phyloP scores from a whole-genome alignment of 345 rosid genomes.

The Rhodamnia argentea region DNA sequence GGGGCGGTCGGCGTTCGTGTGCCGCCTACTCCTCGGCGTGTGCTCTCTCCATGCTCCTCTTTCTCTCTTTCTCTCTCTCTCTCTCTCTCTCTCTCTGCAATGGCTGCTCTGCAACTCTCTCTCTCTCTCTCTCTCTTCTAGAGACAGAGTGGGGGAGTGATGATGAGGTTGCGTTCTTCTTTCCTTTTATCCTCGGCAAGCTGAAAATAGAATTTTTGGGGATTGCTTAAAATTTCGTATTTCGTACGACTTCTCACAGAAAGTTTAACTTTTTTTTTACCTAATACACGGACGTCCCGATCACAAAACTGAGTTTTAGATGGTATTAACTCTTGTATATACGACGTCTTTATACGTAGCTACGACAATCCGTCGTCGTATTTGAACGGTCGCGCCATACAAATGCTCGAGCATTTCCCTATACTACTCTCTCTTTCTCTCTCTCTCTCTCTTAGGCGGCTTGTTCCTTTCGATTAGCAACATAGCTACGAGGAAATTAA shows the following conservation, averaged over 20 bases:
- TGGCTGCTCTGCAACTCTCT: background rate
- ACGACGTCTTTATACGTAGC: too few relatives aligned
- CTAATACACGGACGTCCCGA: too few relatives aligned
- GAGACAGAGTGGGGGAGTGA: background rate
- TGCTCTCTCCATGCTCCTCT: background rate
- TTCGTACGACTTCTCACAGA: fast-evolving
- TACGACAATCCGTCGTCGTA: too few relatives aligned
- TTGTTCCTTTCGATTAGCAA: too few relatives aligned
- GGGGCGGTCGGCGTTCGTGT: slow-evolving; percentile 7
- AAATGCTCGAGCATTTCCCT: too few relatives aligned
- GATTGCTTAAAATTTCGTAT: background rate
- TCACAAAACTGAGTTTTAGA: too few relatives aligned
- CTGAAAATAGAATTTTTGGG: background rate
- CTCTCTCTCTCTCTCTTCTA: background rate
- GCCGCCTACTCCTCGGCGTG: slow-evolving; percentile 1
- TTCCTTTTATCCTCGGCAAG: background rate
- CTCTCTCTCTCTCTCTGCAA: background rate
- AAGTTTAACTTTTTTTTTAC: background rate
- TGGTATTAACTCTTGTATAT: too few relatives aligned
- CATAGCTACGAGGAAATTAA: too few relatives aligned
- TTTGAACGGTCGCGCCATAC: too few relatives aligned
- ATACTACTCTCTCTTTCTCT: too few relatives aligned
- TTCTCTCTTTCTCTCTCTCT: background rate
- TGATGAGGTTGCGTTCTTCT: background rate
- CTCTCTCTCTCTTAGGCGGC: too few relatives aligned